Conservation (phyloP, 2,329 filamentous ascomycete genomes). For the Waltergamsia citrina region DNA sequence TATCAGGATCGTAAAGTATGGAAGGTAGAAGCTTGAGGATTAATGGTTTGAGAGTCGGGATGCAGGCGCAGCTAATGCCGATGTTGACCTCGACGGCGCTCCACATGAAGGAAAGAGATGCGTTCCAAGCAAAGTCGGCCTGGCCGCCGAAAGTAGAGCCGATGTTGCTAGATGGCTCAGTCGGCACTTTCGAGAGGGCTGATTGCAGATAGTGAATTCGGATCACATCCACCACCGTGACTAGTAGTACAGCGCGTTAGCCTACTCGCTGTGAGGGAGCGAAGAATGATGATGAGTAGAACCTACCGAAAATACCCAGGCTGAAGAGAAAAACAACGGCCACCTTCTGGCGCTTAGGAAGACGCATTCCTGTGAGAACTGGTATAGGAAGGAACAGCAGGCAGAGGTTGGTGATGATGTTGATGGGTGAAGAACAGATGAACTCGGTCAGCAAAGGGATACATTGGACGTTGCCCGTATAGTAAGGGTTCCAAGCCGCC, state of each 20-base stretch:
- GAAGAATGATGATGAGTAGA: not conserved
- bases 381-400: slow-evolving; percentile 69
- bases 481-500: slow-evolving; percentile 52
- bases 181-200: slow-evolving; percentile 42
- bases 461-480: slow-evolving; percentile 28
- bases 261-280: not conserved
- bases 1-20: slow-evolving; percentile 43
- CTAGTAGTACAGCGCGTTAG: slow-evolving; percentile 24
- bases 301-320: slow-evolving; percentile 60
- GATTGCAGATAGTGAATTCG: slow-evolving; percentile 84
- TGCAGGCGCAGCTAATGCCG: slow-evolving; percentile 81
- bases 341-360: slow-evolving; percentile 78
- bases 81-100: slow-evolving; percentile 85
- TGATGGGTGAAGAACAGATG: slow-evolving; percentile 74
- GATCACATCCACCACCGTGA: slow-evolving; percentile 79
- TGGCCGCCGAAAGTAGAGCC: slow-evolving; percentile 40
- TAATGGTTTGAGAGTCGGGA: slow-evolving; percentile 86
- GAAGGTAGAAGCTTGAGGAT: slow-evolving; percentile 54
- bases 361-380: slow-evolving; percentile 74
- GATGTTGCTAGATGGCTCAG: slow-evolving; percentile 17
- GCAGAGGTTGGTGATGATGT: slow-evolving; percentile 83
- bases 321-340: slow-evolving; percentile 81
- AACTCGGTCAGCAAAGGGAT: slow-evolving; percentile 53
- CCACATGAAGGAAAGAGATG: slow-evolving; percentile 86
- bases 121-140: slow-evolving; percentile 58